Conservation (phyloP, 352 stramenopile species). For the Phytophthora pluvialis region DNA sequence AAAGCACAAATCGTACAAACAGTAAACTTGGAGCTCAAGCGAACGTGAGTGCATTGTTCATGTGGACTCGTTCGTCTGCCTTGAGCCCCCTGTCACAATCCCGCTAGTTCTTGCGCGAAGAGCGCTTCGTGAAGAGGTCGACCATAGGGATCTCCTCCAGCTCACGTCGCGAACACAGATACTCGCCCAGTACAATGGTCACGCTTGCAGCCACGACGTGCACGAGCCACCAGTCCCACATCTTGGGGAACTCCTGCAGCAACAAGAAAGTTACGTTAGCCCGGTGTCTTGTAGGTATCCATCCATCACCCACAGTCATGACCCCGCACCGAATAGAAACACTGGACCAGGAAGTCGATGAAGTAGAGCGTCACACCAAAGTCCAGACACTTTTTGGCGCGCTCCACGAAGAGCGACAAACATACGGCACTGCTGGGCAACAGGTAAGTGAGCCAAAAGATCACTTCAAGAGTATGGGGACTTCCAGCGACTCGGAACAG, state of each 20-base stretch:
- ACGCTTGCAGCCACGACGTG: constrained; percentile 69
- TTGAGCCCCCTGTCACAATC: neutral
- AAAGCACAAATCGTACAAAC: constrained; percentile 12
- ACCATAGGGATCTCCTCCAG: constrained; percentile 91
- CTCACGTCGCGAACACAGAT: constrained; percentile 87
- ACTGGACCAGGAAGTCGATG: constrained; percentile 81
- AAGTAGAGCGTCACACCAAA: constrained; percentile 92
- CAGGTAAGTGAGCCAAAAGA: constrained; percentile 6
- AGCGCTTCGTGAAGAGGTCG: constrained; percentile 79
- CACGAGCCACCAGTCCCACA: constrained; percentile 90
- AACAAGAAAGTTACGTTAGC: constrained; percentile 8
- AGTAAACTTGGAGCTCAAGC: constrained; percentile 12
- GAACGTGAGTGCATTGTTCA: constrained; percentile 14
- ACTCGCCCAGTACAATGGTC: constrained; percentile 88
- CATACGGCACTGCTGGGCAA: constrained; percentile 59
- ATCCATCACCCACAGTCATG: neutral
- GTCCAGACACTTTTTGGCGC: constrained; percentile 91
- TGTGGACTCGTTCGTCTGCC: neutral
- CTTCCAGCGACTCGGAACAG: neutral
- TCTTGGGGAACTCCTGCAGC: constrained; percentile 81
- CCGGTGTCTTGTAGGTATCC: neutral
- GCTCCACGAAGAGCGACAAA: constrained; percentile 85
- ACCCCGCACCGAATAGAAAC: constrained; percentile 77
- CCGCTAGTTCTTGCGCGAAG: constrained; percentile 50
- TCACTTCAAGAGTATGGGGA: neutral